These are phyloP conservation scores for Vanilla planifolia DNA, from an alignment of 106 monocot species.

Conservation along the genomic window DNA sequence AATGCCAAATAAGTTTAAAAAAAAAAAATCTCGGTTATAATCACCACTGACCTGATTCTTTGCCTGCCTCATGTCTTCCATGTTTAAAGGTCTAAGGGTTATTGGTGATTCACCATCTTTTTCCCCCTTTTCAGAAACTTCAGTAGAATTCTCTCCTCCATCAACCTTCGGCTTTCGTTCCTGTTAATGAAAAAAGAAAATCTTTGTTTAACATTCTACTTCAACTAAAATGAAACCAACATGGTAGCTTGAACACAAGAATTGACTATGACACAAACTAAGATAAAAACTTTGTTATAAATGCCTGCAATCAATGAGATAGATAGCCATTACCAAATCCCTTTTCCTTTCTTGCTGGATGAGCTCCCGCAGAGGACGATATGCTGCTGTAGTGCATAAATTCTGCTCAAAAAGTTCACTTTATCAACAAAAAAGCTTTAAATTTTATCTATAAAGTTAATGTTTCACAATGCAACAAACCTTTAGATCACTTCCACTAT, in stretches of 20 bases:
- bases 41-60: conserved; percentile 57
- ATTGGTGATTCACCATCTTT: conserved; percentile 25
- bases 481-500: conserved; percentile 90
- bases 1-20: too few species aligned
- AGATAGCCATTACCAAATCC: conserved; percentile 57
- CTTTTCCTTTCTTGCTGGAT: conserved; percentile 67
- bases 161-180: conserved; percentile 34
- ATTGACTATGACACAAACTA: too few species aligned
- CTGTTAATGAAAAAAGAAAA: conserved; percentile 37
- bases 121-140: conserved; percentile 14
- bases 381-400: conserved; percentile 79
- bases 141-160: conserved; percentile 18
- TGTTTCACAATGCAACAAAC: too few species aligned
- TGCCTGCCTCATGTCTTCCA: conserved; percentile 76
- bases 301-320: too few species aligned
- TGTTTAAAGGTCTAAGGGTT: conserved; percentile 51
- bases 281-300: too few species aligned
- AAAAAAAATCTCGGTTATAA: too few species aligned
- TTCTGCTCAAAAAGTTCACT: conserved; percentile 42
- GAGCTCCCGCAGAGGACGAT: conserved; percentile 78
- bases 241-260: too few species aligned
- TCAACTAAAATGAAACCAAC: too few species aligned
- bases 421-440: too few species aligned
- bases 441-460: too few species aligned
- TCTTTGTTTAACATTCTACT: too few species aligned